Evolutionary conservation across 2,329 filamentous ascomycete species (phyloP).

Genomic region (Alternaria sp.): DNA sequence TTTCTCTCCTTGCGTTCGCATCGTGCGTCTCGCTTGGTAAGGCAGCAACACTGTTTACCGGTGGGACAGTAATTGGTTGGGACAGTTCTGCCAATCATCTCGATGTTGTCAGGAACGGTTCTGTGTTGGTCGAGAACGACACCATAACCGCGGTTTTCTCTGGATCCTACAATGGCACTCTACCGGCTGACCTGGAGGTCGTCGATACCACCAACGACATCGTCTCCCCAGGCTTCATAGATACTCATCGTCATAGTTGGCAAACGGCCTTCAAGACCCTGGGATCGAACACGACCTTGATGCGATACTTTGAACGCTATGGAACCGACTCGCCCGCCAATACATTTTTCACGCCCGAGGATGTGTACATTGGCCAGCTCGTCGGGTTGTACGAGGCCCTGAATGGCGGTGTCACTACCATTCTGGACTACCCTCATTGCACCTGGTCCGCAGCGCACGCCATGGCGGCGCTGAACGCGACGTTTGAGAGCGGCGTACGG

Average conservation of each 20-base stretch:
- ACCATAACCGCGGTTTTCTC: constrained; percentile 34
- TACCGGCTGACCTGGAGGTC: constrained; percentile 33
- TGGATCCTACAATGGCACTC: constrained; percentile 25
- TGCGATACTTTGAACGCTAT: constrained; percentile 21
- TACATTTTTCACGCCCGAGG: constrained; percentile 19
- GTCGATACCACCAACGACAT: constrained; percentile 59
- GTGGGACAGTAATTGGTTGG: constrained; percentile 53
- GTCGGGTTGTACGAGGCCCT: constrained; percentile 57
- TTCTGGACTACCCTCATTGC: constrained; percentile 45
- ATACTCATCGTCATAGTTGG: constrained; percentile 60
- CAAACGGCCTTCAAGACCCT: constrained; percentile 63
- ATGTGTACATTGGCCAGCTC: constrained; percentile 31
- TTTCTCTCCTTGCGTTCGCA: constrained; percentile 2
- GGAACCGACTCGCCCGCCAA: constrained; percentile 10
- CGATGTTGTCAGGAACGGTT: constrained; percentile 50
- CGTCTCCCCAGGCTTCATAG: constrained; percentile 62
- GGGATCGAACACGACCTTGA: constrained; percentile 55
- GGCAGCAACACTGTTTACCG: constrained; percentile 11
- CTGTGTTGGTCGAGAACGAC: constrained; percentile 51
- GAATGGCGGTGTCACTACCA: constrained; percentile 60
- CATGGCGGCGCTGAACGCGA: constrained; percentile 55
- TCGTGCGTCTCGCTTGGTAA: background rate
- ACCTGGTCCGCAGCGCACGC: constrained; percentile 52
- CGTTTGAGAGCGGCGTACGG: constrained; percentile 52
- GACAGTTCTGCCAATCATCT: constrained; percentile 45